Base-by-base conservation (phyloP, 23 red algal species). In the Cyanidiococcus yangmingshanensis region DNA sequence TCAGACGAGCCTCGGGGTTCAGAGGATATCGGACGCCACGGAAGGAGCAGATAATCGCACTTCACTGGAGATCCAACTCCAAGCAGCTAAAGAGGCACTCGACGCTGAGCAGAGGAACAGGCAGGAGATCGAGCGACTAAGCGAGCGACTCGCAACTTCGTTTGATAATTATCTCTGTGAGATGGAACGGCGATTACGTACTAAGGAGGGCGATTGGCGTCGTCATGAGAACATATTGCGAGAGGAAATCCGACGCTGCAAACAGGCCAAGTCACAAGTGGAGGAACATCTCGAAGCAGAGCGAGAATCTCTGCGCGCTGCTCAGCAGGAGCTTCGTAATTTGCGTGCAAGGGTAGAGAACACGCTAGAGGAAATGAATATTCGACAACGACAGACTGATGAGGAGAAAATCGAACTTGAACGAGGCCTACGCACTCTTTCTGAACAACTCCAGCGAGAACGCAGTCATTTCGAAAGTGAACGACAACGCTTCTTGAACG, bases 111-210 rank as follows among this genome's bases (percentile, higher is more conserved):
- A 71, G 63, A 35, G n/a, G 7, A 71, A 71, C 27, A 25, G 63
- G n/a, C n/a, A 71, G 63, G 63, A 71, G 27, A 71, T 29, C 27
- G 63, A 71, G 63, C 7, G 63, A 29, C 63, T 71, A 12, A 35
- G 63, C 27, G 63, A 71, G 27, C 21, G 32, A 71, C 27, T 71
- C 16, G 63, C 63, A 7, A 35, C 7, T 3, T 71, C 63, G 7
- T 71, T 71, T 71, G 63, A 71, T 30, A 3, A 12, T 2, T 71
- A 71, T 35, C 63, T 71, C 16, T 7, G 32, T 12, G 63, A 35
- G n/a, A 32, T 71, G n/a, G 63, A 71, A 29, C 63, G 63, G 7
- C 63, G 63, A 17, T 30, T 27, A 12, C 63, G 63, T 12, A 7
- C 21, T 25, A 12, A 32, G 63, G 63, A 32, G 63, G 16, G 32